Evolutionary conservation across 306 rosid species (phyloP).

Genomic region (Cajanus cajan): DNA sequence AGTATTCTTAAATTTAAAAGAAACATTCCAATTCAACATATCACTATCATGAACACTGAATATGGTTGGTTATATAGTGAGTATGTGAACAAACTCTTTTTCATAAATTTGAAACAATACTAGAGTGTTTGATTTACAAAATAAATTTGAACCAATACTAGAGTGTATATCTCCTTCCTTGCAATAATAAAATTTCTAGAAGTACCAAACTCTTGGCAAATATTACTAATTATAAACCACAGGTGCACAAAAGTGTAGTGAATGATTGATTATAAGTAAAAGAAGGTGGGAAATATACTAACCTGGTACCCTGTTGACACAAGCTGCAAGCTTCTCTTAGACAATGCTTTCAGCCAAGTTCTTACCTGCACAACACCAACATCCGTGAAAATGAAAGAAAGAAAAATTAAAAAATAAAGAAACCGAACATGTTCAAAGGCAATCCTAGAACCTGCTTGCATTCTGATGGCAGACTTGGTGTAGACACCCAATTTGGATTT

Average conservation of each 20-base stretch:
- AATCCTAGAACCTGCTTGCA: conserved; percentile 66
- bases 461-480: conserved; percentile 39
- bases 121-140: no score
- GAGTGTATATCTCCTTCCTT: no score
- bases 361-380: conserved; percentile 58
- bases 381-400: background rate
- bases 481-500: conserved; percentile 61
- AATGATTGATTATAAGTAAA: background rate
- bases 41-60: no score
- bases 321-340: conserved; percentile 90
- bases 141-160: no score
- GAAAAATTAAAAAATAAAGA: background rate
- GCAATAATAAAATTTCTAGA: background rate
- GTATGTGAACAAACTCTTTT: no score
- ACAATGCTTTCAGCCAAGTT: conserved; percentile 88
- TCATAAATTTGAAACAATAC: no score
- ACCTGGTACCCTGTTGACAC: conserved; percentile 91
- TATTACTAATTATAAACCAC: background rate
- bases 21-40: no score
- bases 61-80: no score
- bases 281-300: background rate
- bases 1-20: no score
- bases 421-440: background rate
- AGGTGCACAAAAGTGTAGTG: background rate
- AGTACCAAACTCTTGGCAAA: background rate